phyloP scores from a whole-genome alignment of 2,329 filamentous ascomycete genomes.

The Neonectria coccinea region DNA sequence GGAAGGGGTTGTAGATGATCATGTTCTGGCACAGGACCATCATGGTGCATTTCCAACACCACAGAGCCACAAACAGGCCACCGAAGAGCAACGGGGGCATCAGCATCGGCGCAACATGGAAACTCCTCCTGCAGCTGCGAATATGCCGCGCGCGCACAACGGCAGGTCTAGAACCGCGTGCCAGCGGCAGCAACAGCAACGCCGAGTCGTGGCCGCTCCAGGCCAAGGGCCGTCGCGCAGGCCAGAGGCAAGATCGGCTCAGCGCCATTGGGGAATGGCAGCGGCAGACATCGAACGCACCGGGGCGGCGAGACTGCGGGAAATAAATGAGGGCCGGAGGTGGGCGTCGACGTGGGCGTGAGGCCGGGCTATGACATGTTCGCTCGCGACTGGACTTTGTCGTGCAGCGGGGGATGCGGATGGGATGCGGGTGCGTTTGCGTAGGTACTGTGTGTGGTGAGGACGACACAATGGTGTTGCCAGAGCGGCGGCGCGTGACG shows the following conservation, averaged over 20 bases:
- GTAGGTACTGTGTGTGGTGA: constrained; percentile 27
- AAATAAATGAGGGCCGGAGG: constrained; percentile 33
- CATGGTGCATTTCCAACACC: constrained; percentile 76
- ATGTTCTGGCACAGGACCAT: constrained; percentile 83
- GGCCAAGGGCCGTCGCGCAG: constrained; percentile 37
- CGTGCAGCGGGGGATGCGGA: constrained; percentile 32
- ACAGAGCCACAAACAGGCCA: constrained; percentile 74
- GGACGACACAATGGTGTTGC: constrained; percentile 33
- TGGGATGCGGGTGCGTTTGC: not conserved
- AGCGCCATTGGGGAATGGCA: constrained; percentile 39
- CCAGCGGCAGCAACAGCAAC: constrained; percentile 14
- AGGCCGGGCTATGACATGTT: constrained; percentile 46
- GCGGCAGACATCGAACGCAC: constrained; percentile 23
- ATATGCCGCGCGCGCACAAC: constrained; percentile 24
- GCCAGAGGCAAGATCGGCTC: constrained; percentile 38
- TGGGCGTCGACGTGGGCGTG: constrained; percentile 29
- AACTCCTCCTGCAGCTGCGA: constrained; percentile 35
- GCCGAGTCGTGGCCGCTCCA: constrained; percentile 17
- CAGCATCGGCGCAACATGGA: constrained; percentile 57
- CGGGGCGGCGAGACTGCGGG: constrained; percentile 28
- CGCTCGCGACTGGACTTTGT: constrained; percentile 44
- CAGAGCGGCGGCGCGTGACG: constrained; percentile 32
- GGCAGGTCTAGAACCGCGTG: constrained; percentile 27
- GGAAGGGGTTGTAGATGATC: constrained; percentile 83
- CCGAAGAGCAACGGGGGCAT: constrained; percentile 75